Conservation (phyloP, 1,139 yeast species). For the Hansenula sp. region DNA sequence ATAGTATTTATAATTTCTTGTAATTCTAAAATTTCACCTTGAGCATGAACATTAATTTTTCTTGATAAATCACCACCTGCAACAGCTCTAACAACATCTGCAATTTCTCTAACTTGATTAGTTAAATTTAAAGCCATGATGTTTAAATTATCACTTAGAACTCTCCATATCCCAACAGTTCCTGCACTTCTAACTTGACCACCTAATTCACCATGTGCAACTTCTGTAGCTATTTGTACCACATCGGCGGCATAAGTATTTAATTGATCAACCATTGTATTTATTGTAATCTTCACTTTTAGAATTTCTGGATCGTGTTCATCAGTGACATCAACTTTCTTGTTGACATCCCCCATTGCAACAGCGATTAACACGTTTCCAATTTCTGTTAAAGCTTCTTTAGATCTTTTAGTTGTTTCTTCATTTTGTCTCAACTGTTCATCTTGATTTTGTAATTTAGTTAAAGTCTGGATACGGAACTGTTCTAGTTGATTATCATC, state of each 20-base stretch:
- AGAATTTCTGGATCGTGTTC: conserved; percentile 79
- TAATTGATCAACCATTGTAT: conserved; percentile 81
- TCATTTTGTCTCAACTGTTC: background rate
- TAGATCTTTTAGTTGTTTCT: conserved; percentile 51
- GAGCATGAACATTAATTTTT: conserved; percentile 87
- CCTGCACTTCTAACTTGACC: conserved; percentile 87
- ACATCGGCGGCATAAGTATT: conserved; percentile 84
- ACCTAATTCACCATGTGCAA: conserved; percentile 87
- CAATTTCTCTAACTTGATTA: conserved; percentile 87
- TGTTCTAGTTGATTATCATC: background rate
- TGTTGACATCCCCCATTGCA: conserved; percentile 80
- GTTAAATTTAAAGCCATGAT: conserved; percentile 90
- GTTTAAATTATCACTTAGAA: conserved; percentile 80
- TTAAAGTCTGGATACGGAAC: background rate
- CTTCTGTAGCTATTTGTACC: conserved; percentile 84
- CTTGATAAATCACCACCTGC: conserved; percentile 87
- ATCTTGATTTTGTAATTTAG: background rate
- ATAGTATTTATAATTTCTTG: conserved; percentile 78
- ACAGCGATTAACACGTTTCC: conserved; percentile 87
- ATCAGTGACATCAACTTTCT: conserved; percentile 63
- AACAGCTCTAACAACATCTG: conserved; percentile 88
- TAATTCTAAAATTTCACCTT: conserved; percentile 79
- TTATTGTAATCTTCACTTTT: conserved; percentile 72
- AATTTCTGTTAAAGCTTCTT: conserved; percentile 70
- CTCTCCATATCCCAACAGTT: conserved; percentile 87